Evolutionary conservation across 192 early-diverging fungal species (phyloP).

Genomic region (Coemansia sp.): DNA sequence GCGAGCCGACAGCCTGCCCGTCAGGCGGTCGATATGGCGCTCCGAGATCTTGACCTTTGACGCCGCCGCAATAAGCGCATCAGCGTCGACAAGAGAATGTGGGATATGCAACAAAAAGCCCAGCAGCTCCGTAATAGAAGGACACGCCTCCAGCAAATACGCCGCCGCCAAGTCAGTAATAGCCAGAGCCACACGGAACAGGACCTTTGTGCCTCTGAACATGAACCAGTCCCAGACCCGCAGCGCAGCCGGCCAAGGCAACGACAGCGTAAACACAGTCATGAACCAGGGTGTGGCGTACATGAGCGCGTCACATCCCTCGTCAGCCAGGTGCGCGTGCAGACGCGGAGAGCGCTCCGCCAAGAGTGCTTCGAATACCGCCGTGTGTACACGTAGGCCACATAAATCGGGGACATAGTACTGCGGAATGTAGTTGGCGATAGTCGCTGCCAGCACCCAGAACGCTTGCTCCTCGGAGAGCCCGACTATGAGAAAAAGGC

Average conservation of each 20-base stretch:
- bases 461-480: slow-evolving; percentile 85
- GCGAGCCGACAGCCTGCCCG: background rate
- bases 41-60: slow-evolving; percentile 70
- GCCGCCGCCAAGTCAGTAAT: slow-evolving; percentile 67
- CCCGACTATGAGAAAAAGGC: slow-evolving; percentile 84
- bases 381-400: slow-evolving; percentile 79
- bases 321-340: slow-evolving; percentile 67
- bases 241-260: slow-evolving; percentile 87
- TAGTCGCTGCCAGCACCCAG: slow-evolving; percentile 80
- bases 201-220: slow-evolving; percentile 74
- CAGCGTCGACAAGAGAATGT: slow-evolving; percentile 44
- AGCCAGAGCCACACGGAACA: slow-evolving; percentile 80
- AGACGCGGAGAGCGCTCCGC: slow-evolving; percentile 67
- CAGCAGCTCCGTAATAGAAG: slow-evolving; percentile 72
- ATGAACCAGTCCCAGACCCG: slow-evolving; percentile 93
- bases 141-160: slow-evolving; percentile 74
- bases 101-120: slow-evolving; percentile 82
- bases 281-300: slow-evolving; percentile 95
- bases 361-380: slow-evolving; percentile 78
- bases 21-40: slow-evolving; percentile 56
- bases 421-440: slow-evolving; percentile 74
- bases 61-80: slow-evolving; percentile 68
- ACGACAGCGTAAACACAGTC: slow-evolving; percentile 81
- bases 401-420: slow-evolving; percentile 75
- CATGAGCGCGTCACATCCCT: slow-evolving; percentile 84